A percentile compares a stretch with the other conserved stretches of the same genome.
Evolutionary conservation across 371 early-diverging fungal genomes (phyloP).

Genomic region (Encephalitozoon cuniculi): DNA sequence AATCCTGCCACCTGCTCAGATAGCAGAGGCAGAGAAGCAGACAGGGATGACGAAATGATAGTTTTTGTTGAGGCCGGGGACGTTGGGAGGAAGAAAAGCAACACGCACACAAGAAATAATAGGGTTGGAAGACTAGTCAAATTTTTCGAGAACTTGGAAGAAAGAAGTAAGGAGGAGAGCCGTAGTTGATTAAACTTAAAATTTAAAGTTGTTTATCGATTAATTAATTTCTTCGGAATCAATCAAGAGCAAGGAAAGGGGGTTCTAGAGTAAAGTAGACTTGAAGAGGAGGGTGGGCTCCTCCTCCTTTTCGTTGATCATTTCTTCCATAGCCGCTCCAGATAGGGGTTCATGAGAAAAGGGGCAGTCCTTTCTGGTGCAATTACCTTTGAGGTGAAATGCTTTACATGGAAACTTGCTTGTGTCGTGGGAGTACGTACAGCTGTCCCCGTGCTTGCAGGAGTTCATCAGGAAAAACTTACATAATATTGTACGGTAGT

Average conservation of each 20-base stretch:
- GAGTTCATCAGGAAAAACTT: slow-evolving; percentile 58
- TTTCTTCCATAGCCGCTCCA: slow-evolving; percentile 26
- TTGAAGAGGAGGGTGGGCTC: background rate
- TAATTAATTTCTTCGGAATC: background rate
- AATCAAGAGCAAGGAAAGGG: background rate
- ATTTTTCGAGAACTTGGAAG: slow-evolving; percentile 14
- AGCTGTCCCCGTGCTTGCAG: slow-evolving; percentile 57
- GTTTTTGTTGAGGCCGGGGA: background rate
- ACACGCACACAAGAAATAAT: slow-evolving; percentile 12
- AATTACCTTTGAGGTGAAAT: slow-evolving; percentile 52
- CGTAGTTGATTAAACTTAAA: background rate
- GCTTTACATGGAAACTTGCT: slow-evolving; percentile 58
- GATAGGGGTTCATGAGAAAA: slow-evolving; percentile 57
- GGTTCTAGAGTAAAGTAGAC: background rate
- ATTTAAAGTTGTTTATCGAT: background rate
- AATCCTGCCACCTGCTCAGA: background rate
- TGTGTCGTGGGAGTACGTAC: slow-evolving; percentile 58
- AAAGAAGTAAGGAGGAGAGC: slow-evolving; percentile 5
- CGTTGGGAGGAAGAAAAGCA: background rate
- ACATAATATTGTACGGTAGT: slow-evolving; percentile 55
- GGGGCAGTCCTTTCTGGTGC: slow-evolving; percentile 54
- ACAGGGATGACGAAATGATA: slow-evolving; percentile 8
- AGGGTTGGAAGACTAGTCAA: slow-evolving; percentile 26
- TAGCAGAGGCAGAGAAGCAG: background rate
- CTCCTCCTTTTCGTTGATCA: background rate